A percentile compares a stretch with the other conserved stretches of the same genome.
Conservation (phyloP, 768 basidiomycete species). For the Coprinopsis strossmayeri region DNA sequence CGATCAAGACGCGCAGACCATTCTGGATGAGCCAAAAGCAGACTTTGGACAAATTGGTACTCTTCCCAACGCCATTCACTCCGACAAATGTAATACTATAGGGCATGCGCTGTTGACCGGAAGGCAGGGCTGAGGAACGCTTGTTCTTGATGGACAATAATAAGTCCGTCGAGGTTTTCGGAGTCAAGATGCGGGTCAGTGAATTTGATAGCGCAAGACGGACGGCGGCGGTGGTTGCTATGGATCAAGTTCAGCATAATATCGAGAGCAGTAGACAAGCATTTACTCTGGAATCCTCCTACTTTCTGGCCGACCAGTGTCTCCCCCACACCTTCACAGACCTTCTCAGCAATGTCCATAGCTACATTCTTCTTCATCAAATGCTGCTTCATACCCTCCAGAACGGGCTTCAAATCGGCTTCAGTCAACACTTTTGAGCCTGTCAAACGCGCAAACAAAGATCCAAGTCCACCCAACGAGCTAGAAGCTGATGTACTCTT, state of each 20-base stretch:
- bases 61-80: conserved; percentile 98
- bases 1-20: conserved; percentile 86
- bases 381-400: conserved; percentile 95
- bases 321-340: conserved; percentile 92
- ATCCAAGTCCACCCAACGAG: conserved; percentile 62
- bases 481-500: conserved; percentile 28
- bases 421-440: conserved; percentile 79
- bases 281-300: conserved; percentile 81
- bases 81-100: conserved; percentile 96
- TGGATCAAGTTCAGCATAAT: conserved; percentile 8
- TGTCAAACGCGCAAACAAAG: conserved; percentile 79
- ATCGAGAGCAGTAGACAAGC: conserved; percentile 7
- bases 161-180: conserved; percentile 96
- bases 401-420: conserved; percentile 77
- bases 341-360: conserved; percentile 88
- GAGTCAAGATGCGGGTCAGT: conserved; percentile 90
- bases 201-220: conserved; percentile 77
- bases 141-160: conserved; percentile 90
- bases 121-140: conserved; percentile 63
- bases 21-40: conserved; percentile 99
- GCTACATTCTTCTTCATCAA: conserved; percentile 99
- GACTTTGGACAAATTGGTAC: conserved; percentile 95
- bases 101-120: conserved; percentile 73
- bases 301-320: conserved; percentile 86
- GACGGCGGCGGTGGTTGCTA: conserved; percentile 83